Base-by-base conservation (phyloP, 306 rosid species). In the Arachis stenosperma region DNA sequence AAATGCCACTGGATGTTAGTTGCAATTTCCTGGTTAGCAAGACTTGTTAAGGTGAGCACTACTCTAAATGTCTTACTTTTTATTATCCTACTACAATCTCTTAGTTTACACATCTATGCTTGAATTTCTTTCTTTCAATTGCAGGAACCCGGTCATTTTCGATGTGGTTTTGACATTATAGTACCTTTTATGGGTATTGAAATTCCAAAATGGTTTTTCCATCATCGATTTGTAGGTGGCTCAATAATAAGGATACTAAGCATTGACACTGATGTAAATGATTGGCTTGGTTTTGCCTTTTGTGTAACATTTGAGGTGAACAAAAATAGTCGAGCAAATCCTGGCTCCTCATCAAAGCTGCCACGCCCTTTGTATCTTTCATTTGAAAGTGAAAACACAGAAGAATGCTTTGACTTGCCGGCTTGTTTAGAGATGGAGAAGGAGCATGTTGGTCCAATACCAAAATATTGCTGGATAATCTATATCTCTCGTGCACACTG, bases 121-220 rank as follows among this genome's bases (percentile, higher is more conserved):
- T 43, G 43, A 42, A 30, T 70, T 42, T 27, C 6, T 4, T 9
- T 22, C 5, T 14, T 12, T 27, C 36, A 1, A 1, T 42, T 8
- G 13, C 50, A 71, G 76, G 10, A 59, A 2, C 59, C 76, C n/a
- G 44, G 17, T n/a, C 67, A 60, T 5, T 72, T 72, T 47, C 76
- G 68, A 5, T 48, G 76, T 33, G 76, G 76, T 47, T 72, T 72
- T 60, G 76, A 72, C 76, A 60, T 72, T 60, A 17, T 72, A 6
- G 0, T 33, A 46, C 69, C 59, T 33, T 6, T 42, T 42, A 42
- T 6, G 39, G 13, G 59, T 3, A 9, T 1, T n/a, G 58, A 10
- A 0, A 12, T 43, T 36, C 61, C 39, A n/a, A 0, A 0, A 3
- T 14, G 50, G n/a, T 42, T 4, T 42, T 60, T 47, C 17, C 1